Percentiles rank a stretch among this genome's conserved stretches.
phyloP scores from a whole-genome alignment of 345 rosid species.

The Lepidium africanum region DNA sequence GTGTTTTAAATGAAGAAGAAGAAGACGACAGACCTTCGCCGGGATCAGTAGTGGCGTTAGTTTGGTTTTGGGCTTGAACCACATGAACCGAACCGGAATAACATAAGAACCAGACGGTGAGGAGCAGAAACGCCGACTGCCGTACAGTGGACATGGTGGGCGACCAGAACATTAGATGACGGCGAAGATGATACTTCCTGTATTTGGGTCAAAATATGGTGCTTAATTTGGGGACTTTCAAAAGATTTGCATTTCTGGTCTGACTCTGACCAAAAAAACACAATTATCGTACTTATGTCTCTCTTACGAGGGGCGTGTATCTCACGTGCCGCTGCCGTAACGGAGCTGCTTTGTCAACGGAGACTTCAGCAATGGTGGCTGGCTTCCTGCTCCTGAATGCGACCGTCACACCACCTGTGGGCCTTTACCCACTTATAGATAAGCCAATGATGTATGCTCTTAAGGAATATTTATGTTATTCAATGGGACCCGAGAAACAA shows the following conservation, averaged over 20 bases:
- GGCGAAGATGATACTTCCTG: background rate
- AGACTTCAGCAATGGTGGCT: background rate
- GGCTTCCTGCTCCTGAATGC: background rate
- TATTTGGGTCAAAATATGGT: background rate
- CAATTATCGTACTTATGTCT: no score
- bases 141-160: conserved; percentile 10
- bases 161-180: background rate
- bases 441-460: background rate
- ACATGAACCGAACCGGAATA: background rate
- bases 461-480: no score
- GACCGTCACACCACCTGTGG: background rate
- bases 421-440: background rate
- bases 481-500: background rate
- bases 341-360: background rate
- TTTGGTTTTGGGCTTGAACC: conserved; percentile 23
- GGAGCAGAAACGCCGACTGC: background rate
- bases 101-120: conserved; percentile 13
- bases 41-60: conserved; percentile 16
- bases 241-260: background rate
- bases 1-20: background rate
- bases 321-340: background rate
- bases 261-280: no score
- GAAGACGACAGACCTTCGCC: conserved; percentile 19
- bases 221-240: background rate
- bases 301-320: background rate